Base-by-base conservation (phyloP, 805 yeast species). In the Blastobotrys muscicola region DNA sequence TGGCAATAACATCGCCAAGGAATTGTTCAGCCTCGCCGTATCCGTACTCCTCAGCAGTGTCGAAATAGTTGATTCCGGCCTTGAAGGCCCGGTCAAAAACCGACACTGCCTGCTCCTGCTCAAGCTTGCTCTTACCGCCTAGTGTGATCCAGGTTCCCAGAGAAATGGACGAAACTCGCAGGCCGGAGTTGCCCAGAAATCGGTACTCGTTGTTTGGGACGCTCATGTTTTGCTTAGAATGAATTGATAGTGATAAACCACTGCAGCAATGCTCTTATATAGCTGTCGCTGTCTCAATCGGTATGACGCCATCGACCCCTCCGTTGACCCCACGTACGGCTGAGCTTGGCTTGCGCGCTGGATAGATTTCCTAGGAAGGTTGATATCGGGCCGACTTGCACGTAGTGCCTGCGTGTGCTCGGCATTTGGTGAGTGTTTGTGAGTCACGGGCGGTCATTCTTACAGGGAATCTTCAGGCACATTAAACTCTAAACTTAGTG, bases 121-220 rank as follows among this genome's bases (percentile, higher is more conserved):
- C 51, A 13, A 54, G 50, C 44, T 47, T 50, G 37, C 43, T 45
- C 13, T 56, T 56, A 15, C 54, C 56, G 26, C 53, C 56, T 44
- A 45, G 54, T 36, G 61, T 58, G 44, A 58, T 42, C 62, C 62
- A 58, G 12, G 61, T 61, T n/a, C 63, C 63, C 20, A 52, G 48
- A 15, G 61, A 56, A 39, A 59, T 51, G n/a, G 55, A 54, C 8
- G 63, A 59, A 34, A 59, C 63, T 45, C 58, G 43, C 15, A 59
- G 53, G 20, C 63, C 63, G 13, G 63, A 47, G 36, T 52, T 52
- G 12, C 63, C 63, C 26, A 59, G 55, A 46, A 55, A 55, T 35
- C 63, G 60, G 50, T 55, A 59, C 33, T 56, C 60, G 49, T 14
- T 6, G n/a, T 23, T 33, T 23, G 49, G 49, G 16, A 46, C 43